Conservation (phyloP, 257 asterid genomes). For the Lithospermum erythrorhizon region DNA sequence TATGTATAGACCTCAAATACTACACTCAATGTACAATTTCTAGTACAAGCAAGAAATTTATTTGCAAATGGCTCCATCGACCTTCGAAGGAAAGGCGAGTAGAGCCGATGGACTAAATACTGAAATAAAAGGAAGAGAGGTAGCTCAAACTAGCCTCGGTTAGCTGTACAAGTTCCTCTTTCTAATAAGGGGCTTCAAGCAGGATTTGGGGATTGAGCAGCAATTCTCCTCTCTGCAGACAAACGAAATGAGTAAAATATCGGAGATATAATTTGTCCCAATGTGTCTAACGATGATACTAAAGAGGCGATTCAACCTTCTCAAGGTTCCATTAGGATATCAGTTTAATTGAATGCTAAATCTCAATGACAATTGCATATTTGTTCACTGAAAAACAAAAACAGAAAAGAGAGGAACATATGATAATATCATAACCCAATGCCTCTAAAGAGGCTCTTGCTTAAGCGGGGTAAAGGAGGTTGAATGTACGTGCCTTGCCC, state of each 20-base stretch:
- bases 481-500: too few species aligned
- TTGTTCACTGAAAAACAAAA: background rate
- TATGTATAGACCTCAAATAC: conserved; percentile 8
- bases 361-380: too few species aligned
- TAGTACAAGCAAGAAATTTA: conserved; percentile 8
- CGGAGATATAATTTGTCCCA: too few species aligned
- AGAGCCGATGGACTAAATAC: conserved; percentile 8
- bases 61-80: conserved; percentile 1
- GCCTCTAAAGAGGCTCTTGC: too few species aligned
- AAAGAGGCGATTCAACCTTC: too few species aligned
- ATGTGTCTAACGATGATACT: too few species aligned
- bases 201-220: conserved; percentile 12
- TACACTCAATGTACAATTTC: conserved; percentile 11
- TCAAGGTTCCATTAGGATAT: background rate
- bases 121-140: conserved; percentile 20
- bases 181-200: conserved; percentile 9
- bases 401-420: background rate
- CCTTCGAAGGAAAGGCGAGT: background rate
- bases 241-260: background rate
- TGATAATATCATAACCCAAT: too few species aligned
- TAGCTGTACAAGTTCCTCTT: conserved; percentile 24
- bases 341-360: background rate
- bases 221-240: conserved; percentile 28
- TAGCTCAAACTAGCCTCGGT: conserved; percentile 37
- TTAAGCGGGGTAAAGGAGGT: too few species aligned